Base-by-base conservation (phyloP, 495 filamentous ascomycete genomes). In the Penicillium cinerascens region DNA sequence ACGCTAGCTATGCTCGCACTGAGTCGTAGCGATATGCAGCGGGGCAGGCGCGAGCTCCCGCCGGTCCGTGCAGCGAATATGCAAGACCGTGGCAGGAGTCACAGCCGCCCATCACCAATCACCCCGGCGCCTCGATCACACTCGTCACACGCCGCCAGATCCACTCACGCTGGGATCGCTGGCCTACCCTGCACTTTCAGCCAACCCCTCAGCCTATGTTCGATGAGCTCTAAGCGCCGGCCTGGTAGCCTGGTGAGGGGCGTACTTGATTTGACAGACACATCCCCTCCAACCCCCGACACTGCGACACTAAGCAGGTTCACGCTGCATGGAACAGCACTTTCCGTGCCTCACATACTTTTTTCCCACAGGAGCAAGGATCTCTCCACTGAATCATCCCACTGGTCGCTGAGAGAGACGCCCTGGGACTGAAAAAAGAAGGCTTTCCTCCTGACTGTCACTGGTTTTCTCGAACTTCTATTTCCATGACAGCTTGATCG, bases 71-170 rank as follows among this genome's bases (percentile, higher is more conserved):
- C 64, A 56, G 59, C 43, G 11, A 53, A 47, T 46, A 64, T 74
- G 71, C 71, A 74, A n/a, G 52, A 40, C 13, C 42, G 23, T 44
- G 60, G 72, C 71, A 74, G 69, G n/a, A 70, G 47, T 74, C 71
- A 72, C 71, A 72, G 44, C 60, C 50, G 50, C 57, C 54, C 18
- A 55, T 61, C 63, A 44, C 64, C 69, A 66, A 68, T 63, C 61
- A 61, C 58, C 38, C 42, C 15, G 45, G 54, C 37, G 39, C 23
- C 42, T 47, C 39, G 50, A 42, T 66, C 65, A 61, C 61, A 47
- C 59, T 59, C 56, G 49, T 68, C 64, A 63, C 67, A 20, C 41
- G 42, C 41, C 47, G 20, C 10, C 0, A n/a, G 48, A 44, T 60
- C 59, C 44, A 59, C 56, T 44, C 20, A 1, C 21, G 42, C 23